Percentiles rank a stretch among this genome's conserved stretches.
phyloP scores from a whole-genome alignment of 176 grass and related monocot species.

The Aechmea fasciata region DNA sequence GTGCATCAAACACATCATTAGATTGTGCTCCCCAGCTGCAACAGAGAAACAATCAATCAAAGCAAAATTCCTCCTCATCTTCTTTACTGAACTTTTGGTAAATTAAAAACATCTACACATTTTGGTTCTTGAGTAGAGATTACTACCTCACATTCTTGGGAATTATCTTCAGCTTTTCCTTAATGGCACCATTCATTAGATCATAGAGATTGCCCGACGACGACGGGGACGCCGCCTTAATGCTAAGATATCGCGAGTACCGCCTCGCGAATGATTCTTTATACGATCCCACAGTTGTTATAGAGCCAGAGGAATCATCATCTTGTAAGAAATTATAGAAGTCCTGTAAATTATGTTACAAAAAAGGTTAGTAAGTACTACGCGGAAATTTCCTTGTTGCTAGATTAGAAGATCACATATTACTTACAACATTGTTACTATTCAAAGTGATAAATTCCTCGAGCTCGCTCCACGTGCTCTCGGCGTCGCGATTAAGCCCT shows the following conservation, averaged over 20 bases:
- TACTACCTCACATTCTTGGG: slow-evolving; percentile 40
- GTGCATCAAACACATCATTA: slow-evolving; percentile 30
- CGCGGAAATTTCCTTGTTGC: not conserved
- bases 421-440: slow-evolving; percentile 48
- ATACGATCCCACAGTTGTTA: not conserved
- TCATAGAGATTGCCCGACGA: slow-evolving; percentile 16
- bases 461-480: slow-evolving; percentile 37
- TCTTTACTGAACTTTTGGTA: not conserved
- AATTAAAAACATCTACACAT: not conserved
- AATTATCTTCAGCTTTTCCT: slow-evolving; percentile 65
- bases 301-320: slow-evolving; percentile 7
- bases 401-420: not conserved
- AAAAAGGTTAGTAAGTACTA: not conserved
- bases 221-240: slow-evolving; percentile 20
- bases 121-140: not conserved
- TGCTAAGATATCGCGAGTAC: slow-evolving; percentile 41
- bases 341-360: slow-evolving; percentile 29
- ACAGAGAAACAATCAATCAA: slow-evolving; percentile 1
- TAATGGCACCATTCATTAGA: slow-evolving; percentile 65
- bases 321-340: slow-evolving; percentile 87
- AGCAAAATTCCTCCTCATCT: not conserved
- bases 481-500: slow-evolving; percentile 31
- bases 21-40: slow-evolving; percentile 61
- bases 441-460: slow-evolving; percentile 26
- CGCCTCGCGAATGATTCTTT: slow-evolving; percentile 24